phyloP scores from a whole-genome alignment of 139 green algal species.

The Coccomyxa sp. region DNA sequence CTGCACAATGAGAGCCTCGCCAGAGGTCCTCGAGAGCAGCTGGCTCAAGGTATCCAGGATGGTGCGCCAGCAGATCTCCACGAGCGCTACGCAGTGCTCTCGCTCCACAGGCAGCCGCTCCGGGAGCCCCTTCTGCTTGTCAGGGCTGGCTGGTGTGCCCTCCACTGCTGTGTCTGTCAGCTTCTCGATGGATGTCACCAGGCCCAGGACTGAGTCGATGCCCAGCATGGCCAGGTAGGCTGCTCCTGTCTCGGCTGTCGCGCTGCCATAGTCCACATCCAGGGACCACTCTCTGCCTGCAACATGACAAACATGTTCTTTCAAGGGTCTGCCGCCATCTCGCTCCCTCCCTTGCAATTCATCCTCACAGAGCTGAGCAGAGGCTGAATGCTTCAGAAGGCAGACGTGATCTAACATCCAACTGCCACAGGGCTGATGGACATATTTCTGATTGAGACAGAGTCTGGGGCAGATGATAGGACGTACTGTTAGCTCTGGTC shows the following conservation, averaged over 20 bases:
- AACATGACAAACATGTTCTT: background rate
- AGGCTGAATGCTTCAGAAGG: no score
- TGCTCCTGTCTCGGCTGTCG: constrained; percentile 10
- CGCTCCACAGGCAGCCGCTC: constrained; percentile 11
- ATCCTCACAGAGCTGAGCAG: no score
- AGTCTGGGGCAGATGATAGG: background rate
- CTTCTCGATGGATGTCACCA: constrained; percentile 52
- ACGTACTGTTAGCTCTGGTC: constrained; percentile 11
- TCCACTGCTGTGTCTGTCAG: constrained; percentile 46
- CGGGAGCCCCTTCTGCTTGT: background rate
- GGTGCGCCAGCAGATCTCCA: constrained; percentile 35
- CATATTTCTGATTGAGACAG: background rate
- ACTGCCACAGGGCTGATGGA: background rate
- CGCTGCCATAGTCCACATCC: constrained; percentile 35
- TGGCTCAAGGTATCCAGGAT: constrained; percentile 42
- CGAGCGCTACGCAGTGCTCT: constrained; percentile 15
- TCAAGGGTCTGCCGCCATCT: background rate
- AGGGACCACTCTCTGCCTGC: constrained; percentile 35
- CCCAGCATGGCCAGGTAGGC: constrained; percentile 52
- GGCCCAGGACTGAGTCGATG: constrained; percentile 53
- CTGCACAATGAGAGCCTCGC: constrained; percentile 35
- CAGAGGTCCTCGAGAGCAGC: constrained; percentile 34
- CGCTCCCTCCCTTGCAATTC: no score
- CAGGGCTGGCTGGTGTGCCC: background rate
- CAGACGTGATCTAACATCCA: background rate